Conservation (phyloP, 2,329 filamentous ascomycete genomes). For the Sporothrix luriei region DNA sequence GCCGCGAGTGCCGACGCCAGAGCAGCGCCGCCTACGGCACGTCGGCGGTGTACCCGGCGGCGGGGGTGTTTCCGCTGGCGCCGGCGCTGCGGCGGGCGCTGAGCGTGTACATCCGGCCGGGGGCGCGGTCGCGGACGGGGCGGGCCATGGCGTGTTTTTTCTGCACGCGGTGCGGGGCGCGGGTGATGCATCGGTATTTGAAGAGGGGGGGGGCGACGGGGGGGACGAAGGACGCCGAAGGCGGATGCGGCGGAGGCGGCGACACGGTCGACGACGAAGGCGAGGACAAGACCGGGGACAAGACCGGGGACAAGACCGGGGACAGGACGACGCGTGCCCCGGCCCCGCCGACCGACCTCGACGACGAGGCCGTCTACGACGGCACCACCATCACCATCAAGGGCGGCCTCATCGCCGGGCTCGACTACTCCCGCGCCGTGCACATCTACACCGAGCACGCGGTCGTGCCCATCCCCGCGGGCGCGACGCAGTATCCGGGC, state of each 20-base stretch:
- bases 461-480: conserved; percentile 49
- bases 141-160: conserved; percentile 39
- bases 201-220: neutral
- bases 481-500: conserved; percentile 35
- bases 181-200: conserved; percentile 50
- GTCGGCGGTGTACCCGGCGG: conserved; percentile 33
- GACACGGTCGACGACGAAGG: neutral
- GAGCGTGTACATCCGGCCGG: conserved; percentile 30
- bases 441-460: conserved; percentile 54
- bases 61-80: conserved; percentile 30
- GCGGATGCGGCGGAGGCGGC: conserved; percentile 26
- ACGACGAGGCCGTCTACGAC: conserved; percentile 44
- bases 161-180: conserved; percentile 46
- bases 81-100: conserved; percentile 16
- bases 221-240: neutral
- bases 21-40: conserved; percentile 52
- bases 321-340: neutral
- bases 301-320: neutral
- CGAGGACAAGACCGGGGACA: too few species aligned
- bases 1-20: conserved; percentile 66
- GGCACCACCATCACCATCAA: conserved; percentile 50
- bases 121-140: conserved; percentile 25
- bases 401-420: conserved; percentile 48
- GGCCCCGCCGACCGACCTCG: neutral
- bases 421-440: conserved; percentile 46